Base-by-base conservation (phyloP, 805 yeast species). In the Kazachstania martiniae region DNA sequence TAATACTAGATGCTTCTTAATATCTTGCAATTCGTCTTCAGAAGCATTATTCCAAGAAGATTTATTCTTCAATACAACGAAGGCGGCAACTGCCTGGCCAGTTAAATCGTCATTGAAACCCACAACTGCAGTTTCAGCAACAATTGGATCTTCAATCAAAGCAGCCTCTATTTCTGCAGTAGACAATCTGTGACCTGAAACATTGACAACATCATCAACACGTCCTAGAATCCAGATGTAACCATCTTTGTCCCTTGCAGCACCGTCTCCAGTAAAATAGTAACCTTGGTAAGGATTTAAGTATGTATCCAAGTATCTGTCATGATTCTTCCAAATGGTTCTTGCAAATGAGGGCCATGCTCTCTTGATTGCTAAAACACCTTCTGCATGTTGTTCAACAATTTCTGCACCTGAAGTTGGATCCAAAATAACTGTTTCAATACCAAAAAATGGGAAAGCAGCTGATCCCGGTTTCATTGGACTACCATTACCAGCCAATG, bases 281-380 rank as follows among this genome's bases (percentile, higher is more conserved):
- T 70, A 73, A 30, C 86, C 86, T 31, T 82, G 81, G 61, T 80
- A 82, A 33, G 91, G 89, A 37, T 72, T 76, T 55, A 80, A 61
- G 59, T 82, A 82, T n/a, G 91, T 82, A 47, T 82, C 93, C 62
- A 77, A 60, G 60, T 65, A 82, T 54, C 85, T 68, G 43, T 67
- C 66, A 59, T 81, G 80, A 61, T 82, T 80, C 40, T 70, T 70
- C 81, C 83, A 81, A 41, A 82, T 80, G 16, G 86, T 65, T 64
- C 94, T 72, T 14, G 91, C 82, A 69, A 82, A 75, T 3, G 89
- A 78, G 23, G 94, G 94, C 94, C 94, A 82, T 26, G 83, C 67
- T 34, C 68, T 62, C 53, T 70, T 73, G 40, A 82, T 58, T 23
- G 81, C 86, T 39, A 82, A 62, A 29, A 82, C 86, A 60, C 94